Conservation (phyloP, 140 eudicot species). For the Anethum foeniculum region DNA sequence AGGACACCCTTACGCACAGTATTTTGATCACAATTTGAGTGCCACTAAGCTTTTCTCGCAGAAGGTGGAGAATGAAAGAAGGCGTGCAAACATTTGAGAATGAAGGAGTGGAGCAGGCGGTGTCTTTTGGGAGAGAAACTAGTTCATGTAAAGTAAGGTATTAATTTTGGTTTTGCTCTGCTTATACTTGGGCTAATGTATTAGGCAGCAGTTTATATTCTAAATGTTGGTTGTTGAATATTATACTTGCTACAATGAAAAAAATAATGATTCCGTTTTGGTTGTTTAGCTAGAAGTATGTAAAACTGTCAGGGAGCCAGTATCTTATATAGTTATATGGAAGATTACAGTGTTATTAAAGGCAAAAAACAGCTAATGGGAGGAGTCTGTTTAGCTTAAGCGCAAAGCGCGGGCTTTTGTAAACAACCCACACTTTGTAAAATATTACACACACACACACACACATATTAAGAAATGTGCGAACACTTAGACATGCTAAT, state of each 20-base stretch:
- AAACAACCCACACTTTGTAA: no score
- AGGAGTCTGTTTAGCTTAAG: no score
- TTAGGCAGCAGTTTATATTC: not conserved
- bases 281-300: not conserved
- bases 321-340: not conserved
- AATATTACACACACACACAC: no score
- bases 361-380: no score
- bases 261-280: not conserved
- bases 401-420: no score
- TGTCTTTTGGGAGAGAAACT: constrained; percentile 7
- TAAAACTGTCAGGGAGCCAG: not conserved
- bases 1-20: constrained; percentile 68
- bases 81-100: constrained; percentile 28
- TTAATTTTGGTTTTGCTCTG: not conserved
- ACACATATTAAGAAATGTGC: no score
- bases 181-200: not conserved
- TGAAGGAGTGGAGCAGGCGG: not conserved
- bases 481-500: no score
- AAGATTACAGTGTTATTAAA: not conserved
- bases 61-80: constrained; percentile 59
- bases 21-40: constrained; percentile 74
- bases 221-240: not conserved
- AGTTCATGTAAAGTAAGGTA: constrained; percentile 7
- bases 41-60: constrained; percentile 65
- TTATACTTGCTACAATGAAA: not conserved